Evolutionary conservation across 306 rosid genomes (phyloP).

Genomic region (Bauhinia variegata): DNA sequence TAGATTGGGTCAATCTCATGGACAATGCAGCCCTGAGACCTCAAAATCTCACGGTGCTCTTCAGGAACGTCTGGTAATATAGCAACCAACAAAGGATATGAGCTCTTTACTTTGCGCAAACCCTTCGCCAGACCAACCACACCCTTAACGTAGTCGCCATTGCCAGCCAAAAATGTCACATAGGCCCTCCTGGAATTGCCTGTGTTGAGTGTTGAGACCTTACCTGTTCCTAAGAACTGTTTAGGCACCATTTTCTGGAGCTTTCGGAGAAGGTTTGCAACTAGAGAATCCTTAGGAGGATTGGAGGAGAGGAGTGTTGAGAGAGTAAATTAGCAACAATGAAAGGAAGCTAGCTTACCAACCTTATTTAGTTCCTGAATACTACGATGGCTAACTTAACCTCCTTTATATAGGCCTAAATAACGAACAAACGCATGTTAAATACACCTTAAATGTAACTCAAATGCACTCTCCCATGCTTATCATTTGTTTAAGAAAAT

Average conservation of each 20-base stretch:
- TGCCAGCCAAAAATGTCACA: slow-evolving; percentile 66
- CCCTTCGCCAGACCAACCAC: slow-evolving; percentile 68
- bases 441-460: slow-evolving; percentile 50
- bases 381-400: slow-evolving; percentile 12
- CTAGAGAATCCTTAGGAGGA: neutral
- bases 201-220: slow-evolving; percentile 17
- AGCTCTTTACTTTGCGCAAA: slow-evolving; percentile 52
- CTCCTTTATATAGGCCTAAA: slow-evolving; percentile 34
- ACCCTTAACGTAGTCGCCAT: slow-evolving; percentile 67
- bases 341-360: slow-evolving; percentile 30
- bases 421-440: slow-evolving; percentile 36
- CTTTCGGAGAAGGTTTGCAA: neutral
- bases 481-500: neutral
- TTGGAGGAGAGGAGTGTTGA: slow-evolving; percentile 29
- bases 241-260: slow-evolving; percentile 38
- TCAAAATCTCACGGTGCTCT: slow-evolving; percentile 57
- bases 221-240: slow-evolving; percentile 22
- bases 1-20: slow-evolving; percentile 62
- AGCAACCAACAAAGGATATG: slow-evolving; percentile 67
- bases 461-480: slow-evolving; percentile 34
- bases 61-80: slow-evolving; percentile 66
- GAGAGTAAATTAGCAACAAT: slow-evolving; percentile 31
- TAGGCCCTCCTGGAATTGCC: slow-evolving; percentile 48
- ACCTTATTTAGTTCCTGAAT: slow-evolving; percentile 39
- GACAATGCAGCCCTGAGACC: slow-evolving; percentile 58